Conservation (phyloP, 108 stramenopile genomes). For the Fragilariopsis cylindrus region DNA sequence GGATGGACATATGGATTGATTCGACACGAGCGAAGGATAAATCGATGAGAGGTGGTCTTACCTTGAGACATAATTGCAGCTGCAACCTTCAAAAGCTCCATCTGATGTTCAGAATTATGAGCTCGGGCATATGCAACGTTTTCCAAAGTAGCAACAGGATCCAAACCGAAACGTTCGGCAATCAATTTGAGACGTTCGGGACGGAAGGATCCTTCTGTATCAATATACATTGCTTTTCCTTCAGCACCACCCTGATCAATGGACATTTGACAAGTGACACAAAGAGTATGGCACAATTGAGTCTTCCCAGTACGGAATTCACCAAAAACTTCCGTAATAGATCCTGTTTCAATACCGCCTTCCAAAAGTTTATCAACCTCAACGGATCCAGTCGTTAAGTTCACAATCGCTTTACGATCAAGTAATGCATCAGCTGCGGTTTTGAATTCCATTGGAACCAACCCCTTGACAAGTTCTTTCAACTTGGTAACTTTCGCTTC, state of each 20-base stretch:
- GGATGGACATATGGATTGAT: no score
- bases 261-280: conserved; percentile 98
- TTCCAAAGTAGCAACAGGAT: conserved; percentile 92
- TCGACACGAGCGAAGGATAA: no score
- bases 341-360: conserved; percentile 98
- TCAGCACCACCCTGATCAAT: conserved; percentile 97
- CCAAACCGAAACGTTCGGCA: conserved; percentile 97
- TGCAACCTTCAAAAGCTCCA: conserved; percentile 95
- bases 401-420: conserved; percentile 81
- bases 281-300: conserved; percentile 99
- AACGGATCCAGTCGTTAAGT: conserved; percentile 92
- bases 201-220: conserved; percentile 99
- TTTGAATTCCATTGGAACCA: conserved; percentile 97
- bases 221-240: conserved; percentile 99
- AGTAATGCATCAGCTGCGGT: conserved; percentile 93
- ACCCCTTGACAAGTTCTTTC: conserved; percentile 89
- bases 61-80: conserved; percentile 97
- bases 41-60: conserved; percentile 22
- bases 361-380: conserved; percentile 96
- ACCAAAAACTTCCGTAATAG: conserved; percentile 98
- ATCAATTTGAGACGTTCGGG: conserved; percentile 92
- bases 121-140: conserved; percentile 99
- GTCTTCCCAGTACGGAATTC: conserved; percentile 98
- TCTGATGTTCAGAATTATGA: conserved; percentile 99
- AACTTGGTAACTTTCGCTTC: conserved; percentile 94